Percentiles rank a stretch among this genome's conserved stretches.
Conservation (phyloP, 164 flowering plant species). For the Litsea cubeba region DNA sequence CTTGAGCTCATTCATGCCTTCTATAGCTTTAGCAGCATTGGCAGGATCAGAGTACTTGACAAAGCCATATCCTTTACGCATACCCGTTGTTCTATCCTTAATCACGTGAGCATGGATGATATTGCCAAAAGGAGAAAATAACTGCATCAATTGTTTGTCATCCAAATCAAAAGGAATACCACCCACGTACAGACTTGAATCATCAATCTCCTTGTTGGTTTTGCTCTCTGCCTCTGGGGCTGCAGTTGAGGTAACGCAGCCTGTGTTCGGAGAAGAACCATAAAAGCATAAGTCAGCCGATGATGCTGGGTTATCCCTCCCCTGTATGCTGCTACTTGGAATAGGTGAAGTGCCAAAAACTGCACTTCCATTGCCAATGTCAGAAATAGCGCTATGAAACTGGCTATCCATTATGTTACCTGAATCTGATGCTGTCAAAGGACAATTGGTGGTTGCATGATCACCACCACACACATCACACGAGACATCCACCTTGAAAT, state of each 20-base stretch:
- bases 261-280: conserved; percentile 8
- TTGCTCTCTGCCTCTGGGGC: conserved; percentile 10
- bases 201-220: conserved; percentile 16
- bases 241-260: conserved; percentile 15
- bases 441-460: conserved; percentile 20
- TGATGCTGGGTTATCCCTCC: neutral
- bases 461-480: conserved; percentile 1
- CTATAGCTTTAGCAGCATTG: conserved; percentile 32
- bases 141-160: conserved; percentile 23
- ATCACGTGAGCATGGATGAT: conserved; percentile 25
- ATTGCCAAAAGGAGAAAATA: conserved; percentile 43
- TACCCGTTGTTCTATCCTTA: conserved; percentile 33
- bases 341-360: neutral
- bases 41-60: conserved; percentile 27
- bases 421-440: conserved; percentile 8
- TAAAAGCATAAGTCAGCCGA: conserved; percentile 7
- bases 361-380: conserved; percentile 2
- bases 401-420: conserved; percentile 4
- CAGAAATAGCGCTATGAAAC: neutral
- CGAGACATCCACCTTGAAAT: neutral
- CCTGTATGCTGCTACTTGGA: neutral
- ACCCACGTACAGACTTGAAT: conserved; percentile 29
- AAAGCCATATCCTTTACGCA: conserved; percentile 43
- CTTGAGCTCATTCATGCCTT: conserved; percentile 29
- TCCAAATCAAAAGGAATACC: conserved; percentile 30